These are phyloP conservation scores for Lactarius sp. DNA, from an alignment of 768 basidiomycete genomes.

Conservation along the genomic window DNA sequence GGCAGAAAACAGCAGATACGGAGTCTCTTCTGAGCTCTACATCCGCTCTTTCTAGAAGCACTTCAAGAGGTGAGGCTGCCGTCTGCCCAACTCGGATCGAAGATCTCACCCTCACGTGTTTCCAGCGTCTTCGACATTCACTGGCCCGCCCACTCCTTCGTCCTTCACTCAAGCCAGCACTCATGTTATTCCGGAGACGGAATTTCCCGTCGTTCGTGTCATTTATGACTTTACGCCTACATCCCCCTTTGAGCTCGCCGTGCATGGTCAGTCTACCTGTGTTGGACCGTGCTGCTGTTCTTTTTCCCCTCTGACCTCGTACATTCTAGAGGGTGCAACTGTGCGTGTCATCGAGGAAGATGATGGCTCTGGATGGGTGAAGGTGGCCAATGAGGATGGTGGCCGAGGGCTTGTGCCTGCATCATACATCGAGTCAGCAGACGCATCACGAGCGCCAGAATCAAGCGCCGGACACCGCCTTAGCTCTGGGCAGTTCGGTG, in stretches of 20 bases:
- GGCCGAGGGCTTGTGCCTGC: constrained; percentile 76
- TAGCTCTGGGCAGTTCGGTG: constrained; percentile 49
- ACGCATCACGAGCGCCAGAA: constrained; percentile 27
- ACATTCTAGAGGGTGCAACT: constrained; percentile 50
- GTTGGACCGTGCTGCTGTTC: not conserved
- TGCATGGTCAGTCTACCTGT: constrained; percentile 45
- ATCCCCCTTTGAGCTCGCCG: constrained; percentile 70
- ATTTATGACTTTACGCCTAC: constrained; percentile 71
- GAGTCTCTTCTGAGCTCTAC: constrained; percentile 31
- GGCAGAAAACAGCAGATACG: constrained; percentile 25
- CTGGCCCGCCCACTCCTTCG: constrained; percentile 44
- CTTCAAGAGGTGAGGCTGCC: constrained; percentile 27
- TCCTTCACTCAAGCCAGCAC: constrained; percentile 46
- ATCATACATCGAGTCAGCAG: constrained; percentile 57
- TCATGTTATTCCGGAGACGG: constrained; percentile 40
- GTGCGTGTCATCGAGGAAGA: constrained; percentile 74
- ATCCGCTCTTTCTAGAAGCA: constrained; percentile 34
- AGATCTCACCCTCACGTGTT: constrained; percentile 23
- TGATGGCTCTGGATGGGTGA: constrained; percentile 85
- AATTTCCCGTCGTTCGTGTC: constrained; percentile 51
- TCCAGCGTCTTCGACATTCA: constrained; percentile 16
- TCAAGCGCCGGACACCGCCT: constrained; percentile 27
- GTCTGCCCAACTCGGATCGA: constrained; percentile 14
- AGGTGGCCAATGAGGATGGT: constrained; percentile 55
- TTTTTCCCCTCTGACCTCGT: not conserved